A percentile compares a stretch with the other conserved stretches of the same genome.
These are phyloP conservation scores for Sporobolomyces pararoseus DNA, from an alignment of 768 basidiomycete genomes.

Conservation along the genomic window DNA sequence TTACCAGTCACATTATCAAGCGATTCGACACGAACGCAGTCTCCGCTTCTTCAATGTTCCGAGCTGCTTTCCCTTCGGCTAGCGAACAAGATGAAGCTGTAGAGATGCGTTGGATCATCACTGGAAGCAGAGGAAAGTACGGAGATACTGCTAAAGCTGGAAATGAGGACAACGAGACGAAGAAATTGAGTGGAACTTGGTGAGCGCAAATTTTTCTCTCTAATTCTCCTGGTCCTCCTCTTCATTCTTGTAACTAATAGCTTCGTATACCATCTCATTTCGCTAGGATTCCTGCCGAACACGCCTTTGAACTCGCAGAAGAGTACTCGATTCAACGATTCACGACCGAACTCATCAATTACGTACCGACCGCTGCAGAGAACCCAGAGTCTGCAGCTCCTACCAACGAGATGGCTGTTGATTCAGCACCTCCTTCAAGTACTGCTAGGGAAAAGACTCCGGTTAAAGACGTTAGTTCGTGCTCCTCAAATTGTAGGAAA, in stretches of 20 bases:
- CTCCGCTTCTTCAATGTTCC: conserved; percentile 43
- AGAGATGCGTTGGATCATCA: conserved; percentile 41
- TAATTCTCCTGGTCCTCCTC: neutral
- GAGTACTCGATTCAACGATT: conserved; percentile 42
- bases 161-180: conserved; percentile 30
- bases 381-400: neutral
- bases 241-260: no score
- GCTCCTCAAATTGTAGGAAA: neutral
- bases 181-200: conserved; percentile 41
- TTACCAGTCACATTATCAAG: conserved; percentile 46
- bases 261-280: neutral
- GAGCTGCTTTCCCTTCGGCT: conserved; percentile 41
- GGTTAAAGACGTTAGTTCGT: neutral
- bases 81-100: conserved; percentile 30
- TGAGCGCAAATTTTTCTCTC: neutral
- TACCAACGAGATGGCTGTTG: neutral
- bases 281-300: conserved; percentile 37
- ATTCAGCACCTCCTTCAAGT: no score
- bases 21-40: conserved; percentile 45
- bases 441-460: neutral
- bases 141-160: conserved; percentile 39
- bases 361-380: neutral
- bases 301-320: conserved; percentile 30
- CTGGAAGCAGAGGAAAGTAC: conserved; percentile 24
- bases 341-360: conserved; percentile 39